Evolutionary conservation across 495 filamentous ascomycete genomes (phyloP).

Genomic region (Chaetomium tenue): DNA sequence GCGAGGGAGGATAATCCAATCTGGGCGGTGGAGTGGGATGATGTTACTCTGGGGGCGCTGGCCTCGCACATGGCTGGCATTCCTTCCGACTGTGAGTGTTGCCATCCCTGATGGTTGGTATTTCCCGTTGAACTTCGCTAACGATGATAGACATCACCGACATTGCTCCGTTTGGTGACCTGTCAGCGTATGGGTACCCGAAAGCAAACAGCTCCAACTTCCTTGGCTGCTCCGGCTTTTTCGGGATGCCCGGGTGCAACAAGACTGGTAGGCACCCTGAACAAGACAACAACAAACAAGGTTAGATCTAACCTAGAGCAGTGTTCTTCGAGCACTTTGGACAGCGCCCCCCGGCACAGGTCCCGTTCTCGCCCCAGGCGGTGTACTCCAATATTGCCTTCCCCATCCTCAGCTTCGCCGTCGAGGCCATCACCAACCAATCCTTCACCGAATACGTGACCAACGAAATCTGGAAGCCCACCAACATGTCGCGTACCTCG

Average conservation of each 20-base stretch:
- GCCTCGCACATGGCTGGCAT: constrained; percentile 41
- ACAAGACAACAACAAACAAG: background rate
- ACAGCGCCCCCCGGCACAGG: constrained; percentile 38
- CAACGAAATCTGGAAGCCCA: constrained; percentile 39
- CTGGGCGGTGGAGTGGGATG: constrained; percentile 38
- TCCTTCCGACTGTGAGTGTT: constrained; percentile 34
- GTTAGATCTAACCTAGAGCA: background rate
- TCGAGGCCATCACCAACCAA: constrained; percentile 39
- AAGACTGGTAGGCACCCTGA: constrained; percentile 17
- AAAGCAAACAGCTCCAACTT: constrained; percentile 28
- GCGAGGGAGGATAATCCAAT: constrained; percentile 31
- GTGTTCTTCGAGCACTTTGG: constrained; percentile 40
- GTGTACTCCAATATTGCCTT: constrained; percentile 47
- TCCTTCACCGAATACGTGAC: constrained; percentile 34
- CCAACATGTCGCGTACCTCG: constrained; percentile 44
- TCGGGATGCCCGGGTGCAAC: constrained; percentile 33
- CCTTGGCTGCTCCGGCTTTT: constrained; percentile 36
- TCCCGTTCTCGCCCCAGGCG: constrained; percentile 36
- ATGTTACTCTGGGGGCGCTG: constrained; percentile 41
- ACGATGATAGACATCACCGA: constrained; percentile 31
- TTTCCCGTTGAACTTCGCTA: background rate
- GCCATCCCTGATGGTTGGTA: background rate
- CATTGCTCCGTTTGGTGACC: constrained; percentile 31
- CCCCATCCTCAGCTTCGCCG: constrained; percentile 39
- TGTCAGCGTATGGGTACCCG: constrained; percentile 36